Evolutionary conservation across 306 rosid species (phyloP).

Genomic region (Cyamopsis tetragonoloba): DNA sequence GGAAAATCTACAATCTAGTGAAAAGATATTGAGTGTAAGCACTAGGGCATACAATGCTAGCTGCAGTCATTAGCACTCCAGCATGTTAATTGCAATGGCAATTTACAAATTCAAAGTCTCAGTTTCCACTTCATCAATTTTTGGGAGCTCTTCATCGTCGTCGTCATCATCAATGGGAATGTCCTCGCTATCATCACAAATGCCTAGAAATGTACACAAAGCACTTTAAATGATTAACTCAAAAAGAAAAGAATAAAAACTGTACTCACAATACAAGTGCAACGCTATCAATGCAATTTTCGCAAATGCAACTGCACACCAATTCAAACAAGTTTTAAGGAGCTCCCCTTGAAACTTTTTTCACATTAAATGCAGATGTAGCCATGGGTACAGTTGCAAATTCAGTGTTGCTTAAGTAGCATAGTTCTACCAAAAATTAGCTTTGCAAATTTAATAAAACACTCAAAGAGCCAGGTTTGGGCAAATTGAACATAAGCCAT

Average conservation of each 20-base stretch:
- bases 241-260: background rate
- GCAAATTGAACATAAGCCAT: background rate
- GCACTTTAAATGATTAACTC: background rate
- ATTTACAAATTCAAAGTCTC: constrained; percentile 26
- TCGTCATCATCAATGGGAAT: constrained; percentile 81
- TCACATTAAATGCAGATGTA: background rate
- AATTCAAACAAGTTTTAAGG: background rate
- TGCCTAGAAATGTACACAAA: constrained; percentile 29
- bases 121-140: constrained; percentile 31
- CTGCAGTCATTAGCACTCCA: background rate
- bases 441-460: background rate
- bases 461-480: background rate
- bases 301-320: background rate
- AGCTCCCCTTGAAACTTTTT: background rate
- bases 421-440: background rate
- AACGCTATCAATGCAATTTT: background rate
- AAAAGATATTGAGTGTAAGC: background rate
- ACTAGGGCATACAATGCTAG: background rate
- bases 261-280: background rate
- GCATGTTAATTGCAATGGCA: constrained; percentile 9
- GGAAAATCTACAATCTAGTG: constrained; percentile 9
- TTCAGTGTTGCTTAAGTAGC: background rate
- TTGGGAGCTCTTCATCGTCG: constrained; percentile 43
- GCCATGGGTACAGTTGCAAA: background rate
- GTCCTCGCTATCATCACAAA: constrained; percentile 47